These are phyloP conservation scores for Aspergillus bertholletiae DNA, from an alignment of 495 filamentous ascomycete genomes.

Conservation along the genomic window DNA sequence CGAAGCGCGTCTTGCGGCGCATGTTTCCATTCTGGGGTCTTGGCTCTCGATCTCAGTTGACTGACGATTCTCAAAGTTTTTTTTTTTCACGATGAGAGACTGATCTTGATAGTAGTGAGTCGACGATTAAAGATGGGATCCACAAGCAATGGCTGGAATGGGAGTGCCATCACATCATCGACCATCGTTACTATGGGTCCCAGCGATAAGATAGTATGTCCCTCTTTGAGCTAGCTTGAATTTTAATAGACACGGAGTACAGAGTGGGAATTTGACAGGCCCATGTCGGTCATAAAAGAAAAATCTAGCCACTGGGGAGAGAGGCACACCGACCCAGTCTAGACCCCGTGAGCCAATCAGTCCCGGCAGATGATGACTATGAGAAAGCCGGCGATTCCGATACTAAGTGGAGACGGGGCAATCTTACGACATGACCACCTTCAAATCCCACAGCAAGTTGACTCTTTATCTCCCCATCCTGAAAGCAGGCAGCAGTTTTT, in stretches of 20 bases:
- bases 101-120: no score
- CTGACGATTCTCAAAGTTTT: no score
- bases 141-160: not conserved
- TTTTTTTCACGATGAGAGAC: no score
- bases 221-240: not conserved
- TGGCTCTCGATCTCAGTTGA: not conserved
- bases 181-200: not conserved
- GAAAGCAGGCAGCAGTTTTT: not conserved
- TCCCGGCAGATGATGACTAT: not conserved
- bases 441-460: not conserved
- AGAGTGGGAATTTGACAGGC: not conserved
- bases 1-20: slow-evolving; percentile 50
- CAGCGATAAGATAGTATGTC: not conserved
- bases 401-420: not conserved
- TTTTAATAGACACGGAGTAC: no score
- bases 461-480: not conserved
- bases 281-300: not conserved
- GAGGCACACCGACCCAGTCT: not conserved
- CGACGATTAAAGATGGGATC: not conserved
- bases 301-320: not conserved
- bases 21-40: slow-evolving; percentile 6
- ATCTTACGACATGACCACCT: not conserved
- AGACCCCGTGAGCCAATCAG: not conserved
- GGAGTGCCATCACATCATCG: not conserved
- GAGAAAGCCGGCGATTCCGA: not conserved